Evolutionary conservation across 306 rosid species (phyloP).

Genomic region (Senna siamea): DNA sequence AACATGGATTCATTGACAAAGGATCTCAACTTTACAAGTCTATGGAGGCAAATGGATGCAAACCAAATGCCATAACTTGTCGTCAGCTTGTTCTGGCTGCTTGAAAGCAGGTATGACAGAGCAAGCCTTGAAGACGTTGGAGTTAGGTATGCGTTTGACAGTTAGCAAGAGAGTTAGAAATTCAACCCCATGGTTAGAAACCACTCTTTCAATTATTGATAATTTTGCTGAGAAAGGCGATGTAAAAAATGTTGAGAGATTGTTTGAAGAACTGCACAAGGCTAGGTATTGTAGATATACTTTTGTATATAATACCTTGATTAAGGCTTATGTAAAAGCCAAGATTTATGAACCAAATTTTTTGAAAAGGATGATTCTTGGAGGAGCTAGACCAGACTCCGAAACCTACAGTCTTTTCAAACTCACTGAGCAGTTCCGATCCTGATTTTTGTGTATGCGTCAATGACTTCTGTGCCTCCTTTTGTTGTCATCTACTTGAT

Average conservation of each 20-base stretch:
- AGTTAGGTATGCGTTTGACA: conserved; percentile 55
- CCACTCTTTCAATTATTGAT: conserved; percentile 73
- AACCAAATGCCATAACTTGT: conserved; percentile 85
- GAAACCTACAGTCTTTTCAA: conserved; percentile 88
- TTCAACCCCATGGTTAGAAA: conserved; percentile 92
- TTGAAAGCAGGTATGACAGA: conserved; percentile 69
- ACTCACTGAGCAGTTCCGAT: conserved; percentile 77
- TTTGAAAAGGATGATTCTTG: conserved; percentile 84
- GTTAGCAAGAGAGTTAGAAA: conserved; percentile 58
- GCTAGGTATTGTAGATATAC: conserved; percentile 80
- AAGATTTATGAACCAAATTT: conserved; percentile 74
- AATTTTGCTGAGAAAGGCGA: conserved; percentile 78
- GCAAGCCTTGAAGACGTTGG: conserved; percentile 73
- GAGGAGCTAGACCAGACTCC: conserved; percentile 90
- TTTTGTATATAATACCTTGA: conserved; percentile 79
- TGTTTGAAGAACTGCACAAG: conserved; percentile 68
- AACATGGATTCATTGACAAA: conserved; percentile 67
- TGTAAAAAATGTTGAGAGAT: conserved; percentile 68
- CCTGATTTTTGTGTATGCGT: conserved; percentile 35
- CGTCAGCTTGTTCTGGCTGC: conserved; percentile 83
- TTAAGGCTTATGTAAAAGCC: conserved; percentile 92
- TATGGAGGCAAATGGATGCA: conserved; percentile 64
- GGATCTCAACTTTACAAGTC: conserved; percentile 60
- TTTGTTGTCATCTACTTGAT: conserved; percentile 15
- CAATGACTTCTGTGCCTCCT: background rate